Evolutionary conservation across 805 yeast species (phyloP), one percentile per base, ranked within the genome.

Genomic region (Sungouiozyma intestinalis): DNA sequence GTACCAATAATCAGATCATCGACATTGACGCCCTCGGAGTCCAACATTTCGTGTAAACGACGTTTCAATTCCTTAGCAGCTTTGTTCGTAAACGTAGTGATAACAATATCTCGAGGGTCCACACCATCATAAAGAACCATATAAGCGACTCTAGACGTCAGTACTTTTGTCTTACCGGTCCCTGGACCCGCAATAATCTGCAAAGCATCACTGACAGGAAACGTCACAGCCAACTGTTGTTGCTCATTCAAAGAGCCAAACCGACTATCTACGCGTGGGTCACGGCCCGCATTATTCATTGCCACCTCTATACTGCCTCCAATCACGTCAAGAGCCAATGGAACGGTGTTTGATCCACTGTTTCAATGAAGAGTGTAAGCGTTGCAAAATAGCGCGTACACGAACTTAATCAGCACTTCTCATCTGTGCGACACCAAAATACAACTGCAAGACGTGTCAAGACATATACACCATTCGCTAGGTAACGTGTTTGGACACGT

Each of bases 31-130:
- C 48, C 52, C 2, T 62, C 48, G 2, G 60, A 57, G 17, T 53
- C 42, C 9, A 76, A 57, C 4, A 59, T 55, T 0, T 53, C 60
- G 5, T 53, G 39, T 16, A 90, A 61, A 35, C 97, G 67, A 27
- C 76, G 81, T 11, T 67, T 63, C 84, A 90, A 80, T 62, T 90
- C 97, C 40, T 69, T 73, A 1, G 97, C 94, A 0, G 98, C 97
- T 52, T 83, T 85, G 52, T 85, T 84, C 11, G 97, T 90, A 65
- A 90, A 90, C 0, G 97, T 88, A 4, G 96, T 85, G 16, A 88
- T 92, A 1, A 90, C 73, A 16, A 92, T 71, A 38, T 72, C 64
- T 29, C 69, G 66, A 0, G 97, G 88, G 1, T 68, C 65, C 0
- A 84, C 59, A 1, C 69, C 61, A 31, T 73, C 67, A 7, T 71